Conservation (phyloP, 1,139 yeast species). For the Protomyces macrosporus region DNA sequence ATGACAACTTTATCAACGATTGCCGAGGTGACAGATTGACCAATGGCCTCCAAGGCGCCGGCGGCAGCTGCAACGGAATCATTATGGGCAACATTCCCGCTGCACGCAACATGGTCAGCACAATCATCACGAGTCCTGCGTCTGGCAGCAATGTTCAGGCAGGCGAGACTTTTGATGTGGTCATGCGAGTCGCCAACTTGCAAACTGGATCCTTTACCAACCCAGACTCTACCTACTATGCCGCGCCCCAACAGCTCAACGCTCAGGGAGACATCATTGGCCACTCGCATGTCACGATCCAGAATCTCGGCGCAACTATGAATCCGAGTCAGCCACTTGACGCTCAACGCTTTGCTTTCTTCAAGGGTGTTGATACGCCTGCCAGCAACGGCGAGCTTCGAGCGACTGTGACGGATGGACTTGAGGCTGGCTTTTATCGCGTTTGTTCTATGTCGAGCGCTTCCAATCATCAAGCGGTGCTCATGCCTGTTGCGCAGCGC, state of each 20-base stretch:
- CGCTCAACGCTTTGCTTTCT: not conserved
- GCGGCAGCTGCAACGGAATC: conserved; percentile 2
- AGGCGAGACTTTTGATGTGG: not conserved
- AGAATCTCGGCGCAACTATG: not conserved
- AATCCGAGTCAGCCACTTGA: conserved; percentile 1
- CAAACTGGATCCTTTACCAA: not conserved
- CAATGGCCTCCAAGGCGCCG: not conserved
- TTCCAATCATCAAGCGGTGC: not conserved
- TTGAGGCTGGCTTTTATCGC: not conserved
- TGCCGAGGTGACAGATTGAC: not conserved
- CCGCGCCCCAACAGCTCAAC: conserved; percentile 3
- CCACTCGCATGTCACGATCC: conserved; percentile 20
- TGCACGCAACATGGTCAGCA: not conserved
- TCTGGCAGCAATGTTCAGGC: not conserved
- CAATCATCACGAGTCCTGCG: conserved; percentile 1
- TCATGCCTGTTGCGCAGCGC: not conserved
- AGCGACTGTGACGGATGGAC: not conserved
- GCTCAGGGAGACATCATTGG: conserved; percentile 9
- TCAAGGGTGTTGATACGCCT: conserved; percentile 4
- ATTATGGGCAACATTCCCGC: conserved; percentile 1
- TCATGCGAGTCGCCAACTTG: not conserved
- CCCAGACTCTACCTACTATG: not conserved
- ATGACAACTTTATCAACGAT: not conserved
- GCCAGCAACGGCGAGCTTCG: not conserved
- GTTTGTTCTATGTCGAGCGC: conserved; percentile 7